Evolutionary conservation across 139 green algal genomes (phyloP).

Genomic region (Bryopsis sp.): DNA sequence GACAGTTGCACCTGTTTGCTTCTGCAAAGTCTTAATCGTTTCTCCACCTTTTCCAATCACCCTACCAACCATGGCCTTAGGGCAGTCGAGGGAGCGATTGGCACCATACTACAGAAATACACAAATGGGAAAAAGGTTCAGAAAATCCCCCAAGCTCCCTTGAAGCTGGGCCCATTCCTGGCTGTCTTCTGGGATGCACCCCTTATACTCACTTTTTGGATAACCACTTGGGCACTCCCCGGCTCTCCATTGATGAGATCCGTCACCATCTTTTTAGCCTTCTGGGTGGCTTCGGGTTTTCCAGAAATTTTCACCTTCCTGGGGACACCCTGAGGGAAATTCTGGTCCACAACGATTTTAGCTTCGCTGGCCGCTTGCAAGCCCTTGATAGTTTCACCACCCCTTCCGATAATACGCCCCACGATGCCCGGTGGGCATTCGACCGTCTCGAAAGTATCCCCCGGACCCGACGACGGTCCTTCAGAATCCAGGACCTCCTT

Average conservation of each 20-base stretch:
- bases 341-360: conserved; percentile 65
- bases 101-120: too few species aligned
- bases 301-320: conserved; percentile 67
- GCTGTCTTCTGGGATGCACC: too few species aligned
- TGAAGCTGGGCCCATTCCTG: too few species aligned
- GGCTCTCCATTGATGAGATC: conserved; percentile 81
- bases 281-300: conserved; percentile 41
- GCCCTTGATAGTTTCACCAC: conserved; percentile 92
- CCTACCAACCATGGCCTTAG: conserved; percentile 81
- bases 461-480: background rate
- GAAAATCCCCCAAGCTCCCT: too few species aligned
- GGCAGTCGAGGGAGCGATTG: conserved; percentile 58
- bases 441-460: conserved; percentile 28
- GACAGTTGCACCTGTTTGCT: conserved; percentile 64
- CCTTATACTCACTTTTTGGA: conserved; percentile 68
- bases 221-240: conserved; percentile 59
- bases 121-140: too few species aligned
- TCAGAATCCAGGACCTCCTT: conserved; percentile 29
- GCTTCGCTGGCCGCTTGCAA: conserved; percentile 82
- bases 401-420: conserved; percentile 87
- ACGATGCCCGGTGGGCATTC: conserved; percentile 75
- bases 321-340: conserved; percentile 37
- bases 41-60: conserved; percentile 91
- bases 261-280: conserved; percentile 60
- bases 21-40: conserved; percentile 89